Evolutionary conservation across 345 rosid species (phyloP), one percentile per base, ranked within the genome.

Genomic region (Eutrema yunnanense): DNA sequence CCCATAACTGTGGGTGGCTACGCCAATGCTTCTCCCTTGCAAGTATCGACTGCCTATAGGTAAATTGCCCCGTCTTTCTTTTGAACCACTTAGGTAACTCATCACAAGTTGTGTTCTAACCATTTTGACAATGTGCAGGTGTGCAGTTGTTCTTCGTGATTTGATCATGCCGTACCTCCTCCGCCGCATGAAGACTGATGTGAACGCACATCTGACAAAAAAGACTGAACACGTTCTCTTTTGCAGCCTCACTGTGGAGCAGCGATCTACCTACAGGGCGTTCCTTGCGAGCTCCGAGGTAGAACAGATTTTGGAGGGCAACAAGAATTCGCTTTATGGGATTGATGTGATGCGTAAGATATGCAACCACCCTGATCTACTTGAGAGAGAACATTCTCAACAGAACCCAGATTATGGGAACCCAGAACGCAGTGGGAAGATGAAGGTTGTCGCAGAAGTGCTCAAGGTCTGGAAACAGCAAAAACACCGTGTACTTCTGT

Each of bases 311-410:
- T 70, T 95, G 19, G 87, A 74, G 75, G 99, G 99, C 64, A 84
- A 78, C 73, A 87, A 80, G 75, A 95, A 90, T 27, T 88, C 99
- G 65, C 81, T 95, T 16, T 90, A 83, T 75, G 99, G 99, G 70
- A 92, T 95, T 40, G 99, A 95, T 88, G 96, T 95, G 70, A 92
- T 95, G 99, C 96, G 99, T 37, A 95, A 95, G 84, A 95, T 95
- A 76, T 95, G 99, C 80, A 95, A 95, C 80, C 99, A 92, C 78
- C 97, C 97, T 52, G 99, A 95, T 83, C 87, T 95, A 62, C 96
- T 95, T 27, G 99, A 92, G 82, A 87, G 97, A 79, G 96, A 95
- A 37, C 99, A 92, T 76, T 78, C 96, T 53, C 78, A 65, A 72
- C 78, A 81, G 67, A 81, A 86, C 66, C 88, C 93, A 51, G 99